These are phyloP conservation scores for Pinus tabuliformis DNA, from an alignment of 75 land plant genomes.

Conservation along the genomic window DNA sequence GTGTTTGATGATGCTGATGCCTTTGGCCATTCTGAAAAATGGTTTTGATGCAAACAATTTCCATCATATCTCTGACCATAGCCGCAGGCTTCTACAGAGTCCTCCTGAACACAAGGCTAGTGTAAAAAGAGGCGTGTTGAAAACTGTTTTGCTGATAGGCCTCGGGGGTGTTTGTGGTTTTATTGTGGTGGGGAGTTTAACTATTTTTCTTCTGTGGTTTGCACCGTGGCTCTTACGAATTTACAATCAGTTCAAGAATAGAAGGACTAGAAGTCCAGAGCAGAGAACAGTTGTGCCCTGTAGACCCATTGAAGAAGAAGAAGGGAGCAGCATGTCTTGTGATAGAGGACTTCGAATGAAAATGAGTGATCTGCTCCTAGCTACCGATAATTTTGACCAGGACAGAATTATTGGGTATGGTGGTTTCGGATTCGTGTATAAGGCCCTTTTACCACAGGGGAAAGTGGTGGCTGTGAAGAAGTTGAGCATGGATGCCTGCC, in stretches of 20 bases:
- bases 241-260: not conserved
- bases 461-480: slow-evolving; percentile 78
- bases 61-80: too few relatives aligned
- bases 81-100: too few relatives aligned
- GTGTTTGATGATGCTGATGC: too few relatives aligned
- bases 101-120: too few relatives aligned
- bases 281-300: not conserved
- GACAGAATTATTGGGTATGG: slow-evolving; percentile 71
- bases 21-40: too few relatives aligned
- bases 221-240: not conserved
- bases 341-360: slow-evolving; percentile 25
- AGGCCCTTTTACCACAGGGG: slow-evolving; percentile 43
- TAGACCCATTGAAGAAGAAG: not conserved
- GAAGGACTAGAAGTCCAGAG: not conserved
- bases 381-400: slow-evolving; percentile 56
- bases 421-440: slow-evolving; percentile 74
- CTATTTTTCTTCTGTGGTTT: not conserved
- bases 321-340: slow-evolving; percentile 30
- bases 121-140: too few relatives aligned
- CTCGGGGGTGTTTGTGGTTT: not conserved
- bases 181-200: not conserved
- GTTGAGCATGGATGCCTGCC: slow-evolving; percentile 59
- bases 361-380: slow-evolving; percentile 45
- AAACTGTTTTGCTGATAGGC: too few relatives aligned
- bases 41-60: too few relatives aligned